A percentile compares a stretch with the other conserved stretches of the same genome.
Evolutionary conservation across 768 basidiomycete genomes (phyloP).

Genomic region (Amanita pallidorosea): DNA sequence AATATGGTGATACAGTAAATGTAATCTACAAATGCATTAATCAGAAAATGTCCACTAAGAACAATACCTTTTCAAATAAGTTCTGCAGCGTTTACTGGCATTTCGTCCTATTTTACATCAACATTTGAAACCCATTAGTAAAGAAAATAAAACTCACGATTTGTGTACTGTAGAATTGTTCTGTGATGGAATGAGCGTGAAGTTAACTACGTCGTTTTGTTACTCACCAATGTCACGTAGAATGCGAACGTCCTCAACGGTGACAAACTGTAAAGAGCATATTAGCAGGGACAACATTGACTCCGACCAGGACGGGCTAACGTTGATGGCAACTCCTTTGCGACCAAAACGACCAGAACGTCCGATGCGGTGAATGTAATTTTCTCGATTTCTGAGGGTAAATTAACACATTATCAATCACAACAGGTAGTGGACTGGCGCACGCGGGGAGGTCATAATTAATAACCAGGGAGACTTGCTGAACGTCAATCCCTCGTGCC

Average conservation of each 20-base stretch:
- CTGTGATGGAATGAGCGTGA: slow-evolving; percentile 24
- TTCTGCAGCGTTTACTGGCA: slow-evolving; percentile 97
- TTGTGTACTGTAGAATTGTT: slow-evolving; percentile 96
- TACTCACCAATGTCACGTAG: slow-evolving; percentile 88
- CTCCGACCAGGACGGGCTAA: slow-evolving; percentile 24
- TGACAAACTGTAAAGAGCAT: slow-evolving; percentile 57
- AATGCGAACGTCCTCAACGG: slow-evolving; percentile 92
- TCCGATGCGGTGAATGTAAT: slow-evolving; percentile 99
- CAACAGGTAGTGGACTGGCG: slow-evolving; percentile 12
- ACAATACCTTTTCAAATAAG: slow-evolving; percentile 48
- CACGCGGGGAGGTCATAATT: slow-evolving; percentile 95
- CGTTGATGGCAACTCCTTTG: slow-evolving; percentile 99
- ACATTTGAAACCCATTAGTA: not conserved
- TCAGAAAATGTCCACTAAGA: not conserved
- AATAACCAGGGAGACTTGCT: slow-evolving; percentile 94
- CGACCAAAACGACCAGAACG: slow-evolving; percentile 98
- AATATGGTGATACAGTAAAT: slow-evolving; percentile 2
- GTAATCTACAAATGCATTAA: slow-evolving; percentile 11
- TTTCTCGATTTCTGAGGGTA: slow-evolving; percentile 76
- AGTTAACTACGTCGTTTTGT: not conserved
- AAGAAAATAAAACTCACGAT: slow-evolving; percentile 45
- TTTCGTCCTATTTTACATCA: slow-evolving; percentile 67
- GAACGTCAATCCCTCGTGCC: slow-evolving; percentile 98
- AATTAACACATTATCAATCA: slow-evolving; percentile 3
- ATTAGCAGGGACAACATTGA: slow-evolving; percentile 8